These are phyloP conservation scores for Tremella fuciformis DNA, from an alignment of 768 basidiomycete genomes.

Conservation along the genomic window DNA sequence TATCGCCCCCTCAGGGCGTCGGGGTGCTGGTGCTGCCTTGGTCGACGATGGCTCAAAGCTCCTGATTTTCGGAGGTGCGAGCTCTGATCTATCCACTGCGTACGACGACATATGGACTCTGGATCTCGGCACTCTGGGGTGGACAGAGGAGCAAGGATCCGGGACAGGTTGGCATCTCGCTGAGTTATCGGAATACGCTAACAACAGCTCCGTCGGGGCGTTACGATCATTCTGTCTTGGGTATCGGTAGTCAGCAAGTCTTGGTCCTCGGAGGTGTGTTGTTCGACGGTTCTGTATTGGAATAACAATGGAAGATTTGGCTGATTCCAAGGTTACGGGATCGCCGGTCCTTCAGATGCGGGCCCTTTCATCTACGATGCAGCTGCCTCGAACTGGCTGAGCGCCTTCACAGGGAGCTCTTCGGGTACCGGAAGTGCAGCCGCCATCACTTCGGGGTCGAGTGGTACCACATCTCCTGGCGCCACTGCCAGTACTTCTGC, in stretches of 20 bases:
- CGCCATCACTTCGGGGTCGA: neutral
- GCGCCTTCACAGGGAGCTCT: constrained; percentile 8
- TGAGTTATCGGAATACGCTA: constrained; percentile 37
- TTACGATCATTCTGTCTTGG: constrained; percentile 71
- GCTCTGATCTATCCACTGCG: constrained; percentile 56
- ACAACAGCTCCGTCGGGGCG: constrained; percentile 61
- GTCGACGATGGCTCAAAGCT: constrained; percentile 57
- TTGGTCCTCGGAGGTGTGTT: constrained; percentile 62
- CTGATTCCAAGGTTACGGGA: constrained; percentile 56
- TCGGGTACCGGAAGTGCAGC: neutral
- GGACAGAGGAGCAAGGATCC: constrained; percentile 70
- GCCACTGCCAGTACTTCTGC: neutral
- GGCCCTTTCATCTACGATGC: constrained; percentile 53
- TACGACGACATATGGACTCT: constrained; percentile 43
- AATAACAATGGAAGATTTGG: neutral
- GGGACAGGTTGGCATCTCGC: constrained; percentile 53
- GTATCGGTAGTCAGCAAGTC: constrained; percentile 59
- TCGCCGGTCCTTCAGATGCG: constrained; percentile 59
- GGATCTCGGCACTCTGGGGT: constrained; percentile 51
- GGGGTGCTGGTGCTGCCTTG: constrained; percentile 29
- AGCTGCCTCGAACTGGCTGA: constrained; percentile 34
- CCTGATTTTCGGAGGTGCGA: constrained; percentile 75
- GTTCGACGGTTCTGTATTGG: neutral
- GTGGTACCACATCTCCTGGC: neutral
- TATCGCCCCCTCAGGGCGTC: constrained; percentile 52